Evolutionary conservation across 371 early-diverging fungal genomes (phyloP).

Genomic region (Rhizopus delemar): DNA sequence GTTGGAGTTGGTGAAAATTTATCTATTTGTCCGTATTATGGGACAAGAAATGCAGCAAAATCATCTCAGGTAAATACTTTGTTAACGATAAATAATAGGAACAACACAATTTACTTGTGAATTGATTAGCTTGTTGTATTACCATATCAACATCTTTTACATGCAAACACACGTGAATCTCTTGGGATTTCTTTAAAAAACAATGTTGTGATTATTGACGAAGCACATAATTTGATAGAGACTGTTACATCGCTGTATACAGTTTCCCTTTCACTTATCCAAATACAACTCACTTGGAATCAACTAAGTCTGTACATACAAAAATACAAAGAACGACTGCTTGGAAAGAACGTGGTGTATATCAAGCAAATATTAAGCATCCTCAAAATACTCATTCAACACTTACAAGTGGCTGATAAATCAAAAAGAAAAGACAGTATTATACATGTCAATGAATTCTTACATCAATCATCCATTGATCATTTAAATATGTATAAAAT

Average conservation of each 20-base stretch:
- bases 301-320: conserved; percentile 70
- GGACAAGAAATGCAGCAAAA: conserved; percentile 64
- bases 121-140: conserved; percentile 66
- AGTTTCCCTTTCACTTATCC: conserved; percentile 42
- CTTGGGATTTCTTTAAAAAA: conserved; percentile 72
- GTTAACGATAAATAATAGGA: neutral
- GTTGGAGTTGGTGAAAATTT: conserved; percentile 64
- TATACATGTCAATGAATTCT: conserved; percentile 69
- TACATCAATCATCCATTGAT: conserved; percentile 70
- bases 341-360: conserved; percentile 74
- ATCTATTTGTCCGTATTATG: conserved; percentile 90
- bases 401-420: conserved; percentile 17
- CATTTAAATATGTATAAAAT: conserved; percentile 88
- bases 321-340: conserved; percentile 69
- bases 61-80: conserved; percentile 55
- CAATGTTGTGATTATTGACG: conserved; percentile 85
- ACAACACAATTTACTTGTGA: conserved; percentile 1
- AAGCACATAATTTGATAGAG: conserved; percentile 88
- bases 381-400: conserved; percentile 40
- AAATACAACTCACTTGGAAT: conserved; percentile 52
- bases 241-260: conserved; percentile 69
- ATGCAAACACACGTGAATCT: conserved; percentile 72
- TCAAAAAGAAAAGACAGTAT: conserved; percentile 33
- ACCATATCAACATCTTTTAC: conserved; percentile 87
- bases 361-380: conserved; percentile 69